Base-by-base conservation (phyloP, 1,284 basidiomycete genomes). In the Leccinum angustisporum region DNA sequence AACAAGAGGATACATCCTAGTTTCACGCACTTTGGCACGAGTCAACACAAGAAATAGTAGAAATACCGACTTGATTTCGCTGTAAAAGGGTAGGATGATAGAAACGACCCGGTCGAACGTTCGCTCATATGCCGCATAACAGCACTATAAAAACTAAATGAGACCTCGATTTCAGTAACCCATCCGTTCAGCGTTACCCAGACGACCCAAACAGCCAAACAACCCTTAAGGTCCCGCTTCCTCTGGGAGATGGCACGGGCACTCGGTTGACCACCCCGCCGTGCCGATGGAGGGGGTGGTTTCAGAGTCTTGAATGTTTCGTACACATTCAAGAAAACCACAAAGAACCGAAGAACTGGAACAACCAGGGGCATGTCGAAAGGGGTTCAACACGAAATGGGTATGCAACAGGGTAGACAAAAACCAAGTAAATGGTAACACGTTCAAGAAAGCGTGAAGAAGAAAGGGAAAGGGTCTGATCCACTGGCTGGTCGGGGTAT, bases 221-320 rank as follows among this genome's bases (percentile, higher is more conserved):
- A 88, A 21, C 91, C 91, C 73, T 93, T 93, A 81, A 93, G 87
- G 68, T 88, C 84, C 60, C 91, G 82, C 73, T 93, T 93, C 67
- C 91, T 79, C 73, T 89, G 86, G 31, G 86, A 82, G 65, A 87
- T 71, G 9, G 90, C 88, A 34, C 88, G 83, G 21, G 81, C 71
- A 66, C 85, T 89, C 8, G 87, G 86, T 38, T 80, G 80, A 8
- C 86, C 86, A 65, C 80, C 80, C 73, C 85, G 85, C 38, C 86
- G 82, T 31, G 79, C 72, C 11, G 86, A 89, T 3, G 82, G 80
- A 50, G 82, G 82, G 1, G 90, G 90, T 2, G 75, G 73, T 69
- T 88, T 89, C 62, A 93, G 79, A 0, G 86, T 88, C 78, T 94
- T 94, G 81, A 86, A 93, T 1, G 91, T 88, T 64, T 91, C 88